Evolutionary conservation across 1,284 basidiomycete species (phyloP).

Genomic region (Rhodotorula sp.): DNA sequence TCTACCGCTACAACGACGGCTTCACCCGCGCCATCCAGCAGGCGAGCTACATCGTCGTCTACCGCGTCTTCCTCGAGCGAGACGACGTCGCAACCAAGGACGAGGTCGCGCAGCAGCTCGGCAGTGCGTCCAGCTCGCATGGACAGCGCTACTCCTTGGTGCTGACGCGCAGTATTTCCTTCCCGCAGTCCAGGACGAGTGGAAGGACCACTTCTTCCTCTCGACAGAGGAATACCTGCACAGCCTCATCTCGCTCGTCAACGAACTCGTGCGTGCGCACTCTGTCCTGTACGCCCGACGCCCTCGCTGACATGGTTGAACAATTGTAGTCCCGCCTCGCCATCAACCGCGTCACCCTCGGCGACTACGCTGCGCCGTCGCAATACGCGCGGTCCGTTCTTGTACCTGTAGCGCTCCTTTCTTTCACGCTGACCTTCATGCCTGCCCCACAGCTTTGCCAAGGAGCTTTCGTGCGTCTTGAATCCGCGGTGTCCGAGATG

Average conservation of each 20-base stretch:
- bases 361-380: slow-evolving; percentile 75
- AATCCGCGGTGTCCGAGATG: fast-evolving
- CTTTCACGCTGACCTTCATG: slow-evolving; percentile 46
- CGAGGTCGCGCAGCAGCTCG: slow-evolving; percentile 60
- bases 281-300: neutral
- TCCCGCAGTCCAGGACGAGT: slow-evolving; percentile 65
- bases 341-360: slow-evolving; percentile 77
- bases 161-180: neutral
- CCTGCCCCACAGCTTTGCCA: slow-evolving; percentile 63
- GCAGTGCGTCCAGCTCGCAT: slow-evolving; percentile 59
- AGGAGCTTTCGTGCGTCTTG: slow-evolving; percentile 67
- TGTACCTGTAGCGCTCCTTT: no score
- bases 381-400: slow-evolving; percentile 28
- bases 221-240: slow-evolving; percentile 83
- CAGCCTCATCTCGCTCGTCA: slow-evolving; percentile 73
- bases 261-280: slow-evolving; percentile 66
- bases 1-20: slow-evolving; percentile 66
- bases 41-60: slow-evolving; percentile 65
- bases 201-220: slow-evolving; percentile 66
- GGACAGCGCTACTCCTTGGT: neutral
- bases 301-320: no score
- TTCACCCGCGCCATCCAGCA: slow-evolving; percentile 48
- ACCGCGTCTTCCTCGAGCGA: slow-evolving; percentile 66
- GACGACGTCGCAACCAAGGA: slow-evolving; percentile 64
- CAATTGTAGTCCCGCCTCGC: slow-evolving; percentile 68